These are phyloP conservation scores for Hypsizygus ulmarius DNA, from an alignment of 1,284 basidiomycete species.

Conservation along the genomic window DNA sequence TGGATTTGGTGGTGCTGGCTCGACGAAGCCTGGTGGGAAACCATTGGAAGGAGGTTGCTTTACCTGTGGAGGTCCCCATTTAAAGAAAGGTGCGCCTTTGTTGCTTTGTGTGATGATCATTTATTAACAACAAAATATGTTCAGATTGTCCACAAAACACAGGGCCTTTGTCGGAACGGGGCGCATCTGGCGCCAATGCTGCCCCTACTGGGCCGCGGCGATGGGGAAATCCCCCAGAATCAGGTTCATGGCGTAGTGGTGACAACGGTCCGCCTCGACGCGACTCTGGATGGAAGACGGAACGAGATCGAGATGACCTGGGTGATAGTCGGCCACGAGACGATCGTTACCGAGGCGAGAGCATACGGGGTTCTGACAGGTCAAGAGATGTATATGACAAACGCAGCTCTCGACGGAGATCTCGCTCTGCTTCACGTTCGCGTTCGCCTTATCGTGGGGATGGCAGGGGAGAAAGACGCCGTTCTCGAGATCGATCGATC, in stretches of 20 bases:
- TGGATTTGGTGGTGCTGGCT: constrained; percentile 67
- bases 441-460: constrained; percentile 23
- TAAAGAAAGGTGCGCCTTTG: constrained; percentile 69
- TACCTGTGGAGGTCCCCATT: constrained; percentile 85
- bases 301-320: neutral
- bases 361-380: constrained; percentile 6
- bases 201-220: constrained; percentile 38
- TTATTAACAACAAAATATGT: constrained; percentile 10
- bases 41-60: constrained; percentile 76
- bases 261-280: constrained; percentile 20
- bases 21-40: constrained; percentile 55
- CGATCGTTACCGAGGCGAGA: constrained; percentile 8
- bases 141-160: constrained; percentile 74
- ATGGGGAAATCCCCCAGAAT: constrained; percentile 36
- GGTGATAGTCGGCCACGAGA: constrained; percentile 4
- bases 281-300: constrained; percentile 17
- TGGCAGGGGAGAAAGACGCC: constrained; percentile 31
- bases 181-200: constrained; percentile 49
- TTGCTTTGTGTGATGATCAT: neutral
- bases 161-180: constrained; percentile 43
- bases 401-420: constrained; percentile 16
- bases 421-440: constrained; percentile 34
- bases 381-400: constrained; percentile 18
- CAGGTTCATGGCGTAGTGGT: constrained; percentile 43
- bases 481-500: constrained; percentile 43